These are phyloP conservation scores for Ailanthus altissimus DNA, from an alignment of 345 rosid genomes.

Conservation along the genomic window DNA sequence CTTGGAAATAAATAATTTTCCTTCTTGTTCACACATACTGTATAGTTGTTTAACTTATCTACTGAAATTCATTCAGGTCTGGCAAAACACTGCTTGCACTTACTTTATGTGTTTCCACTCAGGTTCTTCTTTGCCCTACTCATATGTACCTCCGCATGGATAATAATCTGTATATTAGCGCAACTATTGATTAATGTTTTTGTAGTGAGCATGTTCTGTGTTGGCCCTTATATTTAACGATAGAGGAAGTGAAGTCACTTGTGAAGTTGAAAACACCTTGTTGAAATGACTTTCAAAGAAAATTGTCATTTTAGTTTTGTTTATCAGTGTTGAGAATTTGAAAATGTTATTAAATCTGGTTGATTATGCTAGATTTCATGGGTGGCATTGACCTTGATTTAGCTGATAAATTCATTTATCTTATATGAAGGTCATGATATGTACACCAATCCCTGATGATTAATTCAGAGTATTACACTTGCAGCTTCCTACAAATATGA, in stretches of 20 bases:
- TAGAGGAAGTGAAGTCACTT: background rate
- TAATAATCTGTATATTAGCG: background rate
- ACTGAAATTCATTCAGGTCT: constrained; percentile 50
- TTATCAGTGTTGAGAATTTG: background rate
- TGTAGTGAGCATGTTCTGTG: background rate
- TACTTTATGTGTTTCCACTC: constrained; percentile 83
- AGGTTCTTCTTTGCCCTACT: constrained; percentile 47
- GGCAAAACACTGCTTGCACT: constrained; percentile 93
- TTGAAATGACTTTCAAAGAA: too few species aligned
- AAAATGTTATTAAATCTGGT: background rate
- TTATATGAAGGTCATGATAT: background rate
- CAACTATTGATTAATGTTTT: background rate
- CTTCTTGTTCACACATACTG: constrained; percentile 6
- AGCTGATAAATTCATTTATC: too few species aligned
- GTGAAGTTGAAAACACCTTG: too few species aligned
- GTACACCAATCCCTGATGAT: background rate
- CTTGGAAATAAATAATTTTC: background rate
- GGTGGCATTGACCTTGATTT: background rate
- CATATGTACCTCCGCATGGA: background rate
- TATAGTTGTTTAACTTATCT: constrained; percentile 1
- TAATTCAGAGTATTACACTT: constrained; percentile 13
- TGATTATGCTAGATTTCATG: background rate
- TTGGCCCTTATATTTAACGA: background rate
- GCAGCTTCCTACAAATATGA: constrained; percentile 85
- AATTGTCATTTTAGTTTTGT: too few species aligned